Base-by-base conservation (phyloP, 2,329 filamentous ascomycete genomes). In the Mycocentrospora acerina region DNA sequence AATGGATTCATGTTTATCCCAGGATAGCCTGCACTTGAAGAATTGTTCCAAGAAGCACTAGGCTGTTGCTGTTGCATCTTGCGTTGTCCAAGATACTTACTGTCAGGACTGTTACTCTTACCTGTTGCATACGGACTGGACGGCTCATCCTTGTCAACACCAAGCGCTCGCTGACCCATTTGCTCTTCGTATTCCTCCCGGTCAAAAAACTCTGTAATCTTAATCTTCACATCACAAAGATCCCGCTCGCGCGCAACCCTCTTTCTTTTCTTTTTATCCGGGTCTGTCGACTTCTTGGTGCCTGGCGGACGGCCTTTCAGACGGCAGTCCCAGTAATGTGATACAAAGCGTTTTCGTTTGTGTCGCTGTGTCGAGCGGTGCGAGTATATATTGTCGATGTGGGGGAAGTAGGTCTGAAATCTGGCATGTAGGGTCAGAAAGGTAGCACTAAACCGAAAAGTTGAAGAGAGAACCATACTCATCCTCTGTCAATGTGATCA, bases 181-280 rank as follows among this genome's bases (percentile, higher is more conserved):
- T 67, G 62, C 35, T 67, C 65, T 25, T 56, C 51, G 24, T 66
- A 57, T 30, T 66, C 61, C 14, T 62, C 70, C 25, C 77, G 79
- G 8, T 83, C 79, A 37, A 85, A 84, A 68, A 87, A 88, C 65
- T 90, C 86, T 3, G 85, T 89, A 43, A 90, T 88, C 65, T 90
- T 90, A 64, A 90, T 89, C 69, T 90, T 90, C 48, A 90, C 86
- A 64, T 90, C 86, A 62, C 87, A 91, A n/a, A 90, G 74, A 67
- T 90, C 85, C 10, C 85, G 76, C 64, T 87, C 82, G 28, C 87
- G 76, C n/a, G 83, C 83, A 24, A 78, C 81, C 17, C 87, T 81
- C 67, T 88, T 90, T 25, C 87, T 78, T 66, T 89, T 90, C 75
- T 88, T 90, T 72, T 89, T 90, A 62, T 81, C 83, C 0, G 87